These are phyloP conservation scores for Solanum chiquidenum DNA, from an alignment of 257 asterid species.

Conservation along the genomic window DNA sequence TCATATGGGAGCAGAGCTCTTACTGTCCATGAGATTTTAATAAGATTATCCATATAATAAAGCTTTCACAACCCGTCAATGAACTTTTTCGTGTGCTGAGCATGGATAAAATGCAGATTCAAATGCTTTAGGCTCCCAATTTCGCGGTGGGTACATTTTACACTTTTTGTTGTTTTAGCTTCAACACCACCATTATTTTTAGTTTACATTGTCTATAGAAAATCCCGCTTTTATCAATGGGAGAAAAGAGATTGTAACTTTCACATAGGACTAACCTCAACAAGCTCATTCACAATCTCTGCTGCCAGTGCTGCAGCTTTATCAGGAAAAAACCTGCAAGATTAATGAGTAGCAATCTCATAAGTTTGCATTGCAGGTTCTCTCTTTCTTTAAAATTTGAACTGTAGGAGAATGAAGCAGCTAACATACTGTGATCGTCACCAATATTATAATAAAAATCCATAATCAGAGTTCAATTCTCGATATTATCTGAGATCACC, in stretches of 20 bases:
- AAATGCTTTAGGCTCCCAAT: not conserved
- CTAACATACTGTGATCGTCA: not conserved
- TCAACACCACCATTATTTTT: not conserved
- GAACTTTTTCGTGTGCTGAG: not conserved
- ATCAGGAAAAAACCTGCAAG: constrained; percentile 63
- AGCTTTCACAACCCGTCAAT: not conserved
- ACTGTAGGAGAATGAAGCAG: not conserved
- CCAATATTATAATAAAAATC: not conserved
- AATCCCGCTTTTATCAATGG: not conserved
- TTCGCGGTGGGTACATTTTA: no score
- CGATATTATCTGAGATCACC: not conserved
- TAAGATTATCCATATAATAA: not conserved
- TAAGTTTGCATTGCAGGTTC: not conserved
- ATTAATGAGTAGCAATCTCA: not conserved
- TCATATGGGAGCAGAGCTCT: not conserved
- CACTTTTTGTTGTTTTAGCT: not conserved
- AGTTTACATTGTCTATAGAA: not conserved
- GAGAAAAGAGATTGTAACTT: not conserved
- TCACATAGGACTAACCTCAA: constrained; percentile 33
- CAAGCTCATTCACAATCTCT: constrained; percentile 48
- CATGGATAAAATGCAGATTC: not conserved
- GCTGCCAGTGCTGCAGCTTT: constrained; percentile 62
- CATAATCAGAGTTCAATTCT: not conserved
- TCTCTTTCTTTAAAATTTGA: not conserved
- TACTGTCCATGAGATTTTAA: not conserved